These are phyloP conservation scores for Aspergillus fijiensis DNA, from an alignment of 2,329 filamentous ascomycete genomes.

Conservation along the genomic window DNA sequence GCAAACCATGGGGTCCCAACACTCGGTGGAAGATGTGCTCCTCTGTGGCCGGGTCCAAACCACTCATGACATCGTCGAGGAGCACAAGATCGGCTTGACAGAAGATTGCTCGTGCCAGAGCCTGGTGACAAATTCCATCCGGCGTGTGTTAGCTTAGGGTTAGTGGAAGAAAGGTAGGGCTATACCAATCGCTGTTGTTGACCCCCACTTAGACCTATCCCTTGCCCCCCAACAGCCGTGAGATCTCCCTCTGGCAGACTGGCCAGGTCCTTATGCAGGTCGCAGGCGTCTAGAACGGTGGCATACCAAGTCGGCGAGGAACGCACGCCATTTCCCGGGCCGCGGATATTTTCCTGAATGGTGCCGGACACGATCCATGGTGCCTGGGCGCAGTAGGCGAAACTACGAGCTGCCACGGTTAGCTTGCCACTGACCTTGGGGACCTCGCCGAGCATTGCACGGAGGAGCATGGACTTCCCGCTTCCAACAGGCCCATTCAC, in stretches of 20 bases:
- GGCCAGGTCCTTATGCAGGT: neutral
- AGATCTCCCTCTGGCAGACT: neutral
- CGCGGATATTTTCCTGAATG: constrained; percentile 1
- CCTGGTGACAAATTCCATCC: neutral
- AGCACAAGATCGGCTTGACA: neutral
- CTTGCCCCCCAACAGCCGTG: neutral
- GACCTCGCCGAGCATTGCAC: constrained; percentile 8
- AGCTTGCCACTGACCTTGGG: neutral
- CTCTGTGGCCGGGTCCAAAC: neutral
- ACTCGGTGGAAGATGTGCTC: neutral
- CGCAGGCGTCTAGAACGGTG: neutral
- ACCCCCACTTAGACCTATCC: neutral
- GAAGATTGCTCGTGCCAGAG: constrained; percentile 3
- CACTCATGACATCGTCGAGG: constrained; percentile 4
- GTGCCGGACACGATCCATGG: constrained; percentile 3
- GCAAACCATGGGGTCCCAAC: neutral
- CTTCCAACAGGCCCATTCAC: constrained; percentile 6
- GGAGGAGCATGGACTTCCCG: constrained; percentile 9
- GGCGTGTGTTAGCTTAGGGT: neutral
- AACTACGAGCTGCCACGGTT: neutral
- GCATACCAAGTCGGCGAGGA: neutral
- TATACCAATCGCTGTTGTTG: constrained; percentile 6
- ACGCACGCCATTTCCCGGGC: neutral
- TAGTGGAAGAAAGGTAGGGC: neutral
- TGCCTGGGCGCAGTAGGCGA: constrained; percentile 1